Percentiles rank a stretch among this genome's conserved stretches.
phyloP scores from a whole-genome alignment of 139 green algal genomes.

The Medakamo hakoo region DNA sequence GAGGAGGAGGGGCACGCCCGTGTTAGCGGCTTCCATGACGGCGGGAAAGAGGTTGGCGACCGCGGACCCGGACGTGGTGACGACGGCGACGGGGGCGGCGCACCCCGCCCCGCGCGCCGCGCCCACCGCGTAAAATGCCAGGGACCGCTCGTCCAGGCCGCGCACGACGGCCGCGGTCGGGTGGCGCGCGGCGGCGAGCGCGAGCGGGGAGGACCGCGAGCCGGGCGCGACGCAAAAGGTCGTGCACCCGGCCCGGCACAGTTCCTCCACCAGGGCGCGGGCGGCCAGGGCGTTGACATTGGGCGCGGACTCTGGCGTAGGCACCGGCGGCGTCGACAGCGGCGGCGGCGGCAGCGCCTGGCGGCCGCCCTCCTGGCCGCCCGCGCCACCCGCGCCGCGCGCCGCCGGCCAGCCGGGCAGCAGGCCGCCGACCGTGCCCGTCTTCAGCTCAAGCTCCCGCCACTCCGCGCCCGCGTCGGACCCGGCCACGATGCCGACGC shows the following conservation, averaged over 20 bases:
- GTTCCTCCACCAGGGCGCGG: conserved; percentile 69
- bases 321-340: no score
- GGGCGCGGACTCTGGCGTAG: no score
- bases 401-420: no score
- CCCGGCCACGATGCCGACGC: conserved; percentile 86
- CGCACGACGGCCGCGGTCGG: conserved; percentile 50
- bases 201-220: conserved; percentile 80
- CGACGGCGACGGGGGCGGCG: conserved; percentile 39
- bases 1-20: conserved; percentile 71
- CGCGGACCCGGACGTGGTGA: conserved; percentile 79
- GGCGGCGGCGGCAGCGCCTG: conserved; percentile 16
- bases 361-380: no score
- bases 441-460: conserved; percentile 88
- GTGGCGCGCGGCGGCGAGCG: conserved; percentile 63
- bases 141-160: conserved; percentile 89
- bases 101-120: conserved; percentile 29
- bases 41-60: conserved; percentile 94
- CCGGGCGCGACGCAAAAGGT: conserved; percentile 88
- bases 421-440: conserved; percentile 38
- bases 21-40: conserved; percentile 73
- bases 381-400: no score
- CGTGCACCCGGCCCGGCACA: conserved; percentile 55
- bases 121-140: conserved; percentile 93
- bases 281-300: conserved; percentile 68
- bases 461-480: conserved; percentile 66